These are phyloP conservation scores for Prunus davidiana DNA, from an alignment of 306 rosid genomes.

Conservation along the genomic window DNA sequence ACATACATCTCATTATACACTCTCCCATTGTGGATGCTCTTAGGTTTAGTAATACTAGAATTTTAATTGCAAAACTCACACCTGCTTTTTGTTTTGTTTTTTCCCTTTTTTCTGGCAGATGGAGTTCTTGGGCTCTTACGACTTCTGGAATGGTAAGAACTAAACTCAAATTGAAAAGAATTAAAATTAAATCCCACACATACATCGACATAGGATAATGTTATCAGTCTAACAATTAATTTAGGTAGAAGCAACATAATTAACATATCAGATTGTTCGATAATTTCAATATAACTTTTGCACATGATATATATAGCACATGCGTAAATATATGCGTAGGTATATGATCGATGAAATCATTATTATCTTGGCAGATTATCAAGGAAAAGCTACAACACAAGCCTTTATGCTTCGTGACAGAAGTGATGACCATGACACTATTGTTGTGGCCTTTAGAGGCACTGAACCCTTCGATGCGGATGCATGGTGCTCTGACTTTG, in stretches of 20 bases:
- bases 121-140: constrained; percentile 58
- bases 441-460: constrained; percentile 75
- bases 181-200: neutral
- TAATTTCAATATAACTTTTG: no score
- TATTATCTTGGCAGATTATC: constrained; percentile 43
- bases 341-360: neutral
- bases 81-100: neutral
- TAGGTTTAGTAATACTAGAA: neutral
- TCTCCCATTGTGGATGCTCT: no score
- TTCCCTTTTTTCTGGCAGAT: constrained; percentile 36
- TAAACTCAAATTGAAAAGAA: neutral
- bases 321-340: neutral
- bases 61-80: neutral
- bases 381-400: constrained; percentile 59
- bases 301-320: neutral
- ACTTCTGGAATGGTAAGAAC: constrained; percentile 75
- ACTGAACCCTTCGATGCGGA: constrained; percentile 74
- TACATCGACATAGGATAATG: neutral
- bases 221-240: neutral
- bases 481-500: constrained; percentile 76
- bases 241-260: neutral
- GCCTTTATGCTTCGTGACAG: constrained; percentile 50
- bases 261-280: neutral
- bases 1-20: no score
- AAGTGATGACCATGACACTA: constrained; percentile 36